A percentile compares a stretch with the other conserved stretches of the same genome.
phyloP scores from a whole-genome alignment of 495 filamentous ascomycete species.

The Xylaria acuta region DNA sequence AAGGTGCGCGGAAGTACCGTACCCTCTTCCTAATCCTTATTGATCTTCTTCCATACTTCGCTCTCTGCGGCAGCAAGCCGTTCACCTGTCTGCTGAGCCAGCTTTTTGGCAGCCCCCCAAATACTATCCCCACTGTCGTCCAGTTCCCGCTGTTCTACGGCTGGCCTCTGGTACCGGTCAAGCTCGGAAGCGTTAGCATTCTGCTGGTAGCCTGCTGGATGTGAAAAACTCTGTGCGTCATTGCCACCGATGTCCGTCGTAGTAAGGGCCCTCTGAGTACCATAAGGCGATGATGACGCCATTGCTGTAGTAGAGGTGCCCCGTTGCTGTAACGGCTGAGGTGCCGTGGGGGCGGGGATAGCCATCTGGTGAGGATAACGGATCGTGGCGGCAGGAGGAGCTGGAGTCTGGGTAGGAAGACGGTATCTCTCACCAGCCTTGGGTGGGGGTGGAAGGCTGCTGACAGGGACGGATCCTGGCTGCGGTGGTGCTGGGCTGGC shows the following conservation, averaged over 20 bases:
- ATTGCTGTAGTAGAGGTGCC: constrained; percentile 42
- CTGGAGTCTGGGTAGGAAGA: constrained; percentile 38
- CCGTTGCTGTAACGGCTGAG: constrained; percentile 42
- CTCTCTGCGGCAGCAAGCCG: constrained; percentile 68
- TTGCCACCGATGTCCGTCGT: constrained; percentile 13
- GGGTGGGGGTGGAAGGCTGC: constrained; percentile 60
- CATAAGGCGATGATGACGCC: constrained; percentile 32
- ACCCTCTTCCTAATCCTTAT: constrained; percentile 46
- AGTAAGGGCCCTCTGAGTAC: constrained; percentile 25
- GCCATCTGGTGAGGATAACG: constrained; percentile 51
- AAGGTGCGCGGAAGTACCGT: background rate
- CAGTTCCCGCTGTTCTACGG: constrained; percentile 36
- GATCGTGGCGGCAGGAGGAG: constrained; percentile 28
- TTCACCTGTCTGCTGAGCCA: constrained; percentile 65
- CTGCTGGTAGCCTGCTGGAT: constrained; percentile 63
- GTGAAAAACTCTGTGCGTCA: constrained; percentile 45
- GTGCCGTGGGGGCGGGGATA: constrained; percentile 44
- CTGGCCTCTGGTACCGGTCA: constrained; percentile 42
- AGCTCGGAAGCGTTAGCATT: constrained; percentile 56
- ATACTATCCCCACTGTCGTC: constrained; percentile 48
- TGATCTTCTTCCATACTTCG: constrained; percentile 75
- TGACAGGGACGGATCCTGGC: constrained; percentile 60
- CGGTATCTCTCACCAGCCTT: constrained; percentile 54
- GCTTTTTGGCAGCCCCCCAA: constrained; percentile 63
- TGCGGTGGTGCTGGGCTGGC: constrained; percentile 63